Base-by-base conservation (phyloP, 345 rosid genomes). In the Hypericum perforatum region DNA sequence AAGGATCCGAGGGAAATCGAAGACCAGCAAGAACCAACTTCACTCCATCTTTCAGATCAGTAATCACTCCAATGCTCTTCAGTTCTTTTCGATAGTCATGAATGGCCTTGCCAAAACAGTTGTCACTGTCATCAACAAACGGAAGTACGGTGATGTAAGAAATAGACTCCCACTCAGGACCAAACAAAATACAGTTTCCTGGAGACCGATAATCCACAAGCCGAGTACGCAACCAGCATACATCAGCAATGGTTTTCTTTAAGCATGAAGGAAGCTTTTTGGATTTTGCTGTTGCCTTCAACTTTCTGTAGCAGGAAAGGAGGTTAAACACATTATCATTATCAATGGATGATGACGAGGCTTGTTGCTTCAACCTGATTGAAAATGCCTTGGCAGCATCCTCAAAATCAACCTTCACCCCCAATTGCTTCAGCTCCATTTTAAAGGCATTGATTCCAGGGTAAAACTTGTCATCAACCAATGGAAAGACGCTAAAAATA, bases 181-280 rank as follows among this genome's bases (percentile, higher is more conserved):
- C 70, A 65, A 49, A 79, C 22, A 87, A 69, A 41, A 87, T 80
- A 62, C 87, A 84, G 0, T 77, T 74, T 7, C 13, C 45, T 8
- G 87, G 96, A 64, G 69, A 70, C 51, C 77, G 69, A 37, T 59
- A 70, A 57, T 61, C 82, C n/a, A 89, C 78, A 0, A 78, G 79
- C 48, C 70, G 71, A 5, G 84, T 84, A 39, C 67, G 72, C 65
- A 87, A 59, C 94, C 96, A 87, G 44, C 57, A 63, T 0, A 7
- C 67, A 59, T 76, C 79, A 5, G 32, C 53, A 37, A 76, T 68
- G 69, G 75, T 66, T 0, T 44, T 56, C 55, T 39, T 69, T 2
- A 82, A 58, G 6, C 72, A 76, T 11, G 48, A 42, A 48, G 81
- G 70, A 48, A 69, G 64, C 53, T 42, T 62, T 5, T 5, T 7